Percentiles rank a stretch among this genome's conserved stretches.
phyloP scores from a whole-genome alignment of 495 filamentous ascomycete species.

The Neurospora sp. region DNA sequence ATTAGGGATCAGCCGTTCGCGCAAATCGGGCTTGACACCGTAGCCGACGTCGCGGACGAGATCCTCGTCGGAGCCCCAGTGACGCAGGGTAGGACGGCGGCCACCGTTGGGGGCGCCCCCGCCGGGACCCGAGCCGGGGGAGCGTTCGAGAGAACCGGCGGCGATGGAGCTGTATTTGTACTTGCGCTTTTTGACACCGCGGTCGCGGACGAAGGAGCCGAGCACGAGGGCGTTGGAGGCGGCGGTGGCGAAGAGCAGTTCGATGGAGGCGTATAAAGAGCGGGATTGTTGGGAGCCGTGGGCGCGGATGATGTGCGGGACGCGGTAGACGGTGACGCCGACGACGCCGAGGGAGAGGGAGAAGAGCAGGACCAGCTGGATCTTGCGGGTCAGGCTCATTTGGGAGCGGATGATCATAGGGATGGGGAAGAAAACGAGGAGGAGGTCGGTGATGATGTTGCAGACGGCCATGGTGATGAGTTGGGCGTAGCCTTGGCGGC shows the following conservation, averaged over 20 bases:
- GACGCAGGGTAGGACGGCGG: conserved; percentile 41
- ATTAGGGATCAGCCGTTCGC: conserved; percentile 21
- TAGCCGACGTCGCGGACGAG: conserved; percentile 65
- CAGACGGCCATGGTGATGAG: conserved; percentile 78
- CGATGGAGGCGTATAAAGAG: conserved; percentile 66
- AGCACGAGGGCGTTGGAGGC: conserved; percentile 71
- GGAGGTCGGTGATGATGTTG: conserved; percentile 79
- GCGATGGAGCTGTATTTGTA: conserved; percentile 49
- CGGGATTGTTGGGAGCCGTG: conserved; percentile 62
- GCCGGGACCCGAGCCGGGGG: conserved; percentile 18
- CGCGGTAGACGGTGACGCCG: conserved; percentile 62
- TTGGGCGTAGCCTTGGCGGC: conserved; percentile 75
- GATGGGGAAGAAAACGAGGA: conserved; percentile 80
- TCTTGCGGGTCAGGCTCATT: conserved; percentile 56
- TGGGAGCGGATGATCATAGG: conserved; percentile 68
- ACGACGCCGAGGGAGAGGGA: conserved; percentile 70
- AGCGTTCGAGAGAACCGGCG: conserved; percentile 36
- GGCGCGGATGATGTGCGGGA: conserved; percentile 56
- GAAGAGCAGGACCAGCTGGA: conserved; percentile 64
- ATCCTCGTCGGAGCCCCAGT: conserved; percentile 80
- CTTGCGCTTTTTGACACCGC: conserved; percentile 67
- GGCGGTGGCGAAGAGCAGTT: conserved; percentile 66
- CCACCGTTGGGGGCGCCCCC: conserved; percentile 7
- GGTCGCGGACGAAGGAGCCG: conserved; percentile 71
- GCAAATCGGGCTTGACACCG: conserved; percentile 49